Evolutionary conservation across 2,329 filamentous ascomycete species (phyloP), one percentile per base, ranked within the genome.

Genomic region (Fusarium solani-melongenae): DNA sequence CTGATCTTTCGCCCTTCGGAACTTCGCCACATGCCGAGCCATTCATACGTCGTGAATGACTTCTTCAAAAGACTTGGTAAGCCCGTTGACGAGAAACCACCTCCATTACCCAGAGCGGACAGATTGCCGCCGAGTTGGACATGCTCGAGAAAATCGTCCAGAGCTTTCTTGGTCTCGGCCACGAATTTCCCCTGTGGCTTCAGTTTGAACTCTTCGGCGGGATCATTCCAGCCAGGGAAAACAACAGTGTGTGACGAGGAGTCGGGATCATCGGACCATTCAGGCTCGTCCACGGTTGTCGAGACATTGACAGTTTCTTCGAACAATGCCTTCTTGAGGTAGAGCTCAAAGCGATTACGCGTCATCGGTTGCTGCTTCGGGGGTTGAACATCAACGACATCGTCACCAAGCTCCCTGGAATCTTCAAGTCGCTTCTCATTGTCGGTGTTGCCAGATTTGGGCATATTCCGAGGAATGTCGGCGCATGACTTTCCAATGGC

Each of bases 1-100:
- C 14, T 46, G 6, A 55, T 65, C n/a, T 20, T 44, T 3, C 63
- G 55, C n/a, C 34, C 63, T 14, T 61, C 56, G 5, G 63, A 65
- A 17, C 44, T 61, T 61, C 56, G 63, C 63, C 56, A 61, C 63
- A 66, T 66, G 41, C 56, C 44, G 20, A 66, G 22, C 63, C 63
- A 66, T 34, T 66, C 20, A 27, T 61, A 61, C 3, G 63, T 27
- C 5, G 63, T 61, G 15, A 66, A 66, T 2, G 44, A 62, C 14
- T 39, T 53, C 17, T 66, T 61, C 15, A 66, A 44, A 15, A 62
- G 33, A 2, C 20, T 20, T 6, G 57, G 63, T 12, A 66, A 6
- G 5, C 57, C 63, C 1, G 57, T 66, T 3, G 63, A 22, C 1
- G 36, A 49, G 4, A 62, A 15, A 5, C 56, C 63, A 3, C 46